Evolutionary conservation across 768 basidiomycete genomes (phyloP).

Genomic region (Leucosporidium yakuticum): DNA sequence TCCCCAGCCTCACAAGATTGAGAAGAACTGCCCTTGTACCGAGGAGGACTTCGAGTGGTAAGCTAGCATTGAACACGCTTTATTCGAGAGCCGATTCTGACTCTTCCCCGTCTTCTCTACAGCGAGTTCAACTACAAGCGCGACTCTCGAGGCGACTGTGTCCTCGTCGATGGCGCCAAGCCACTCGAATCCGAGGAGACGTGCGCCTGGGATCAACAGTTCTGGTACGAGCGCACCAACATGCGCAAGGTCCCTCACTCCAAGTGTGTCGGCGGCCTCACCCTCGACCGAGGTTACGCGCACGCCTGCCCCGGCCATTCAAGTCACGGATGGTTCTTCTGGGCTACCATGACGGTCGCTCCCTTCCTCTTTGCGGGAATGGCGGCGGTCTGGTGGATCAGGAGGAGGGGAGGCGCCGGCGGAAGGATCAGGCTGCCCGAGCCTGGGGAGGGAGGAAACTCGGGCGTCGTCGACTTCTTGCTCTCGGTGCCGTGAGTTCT

Average conservation of each 20-base stretch:
- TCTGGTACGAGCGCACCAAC: slow-evolving; percentile 89
- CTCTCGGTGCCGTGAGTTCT: slow-evolving; percentile 14
- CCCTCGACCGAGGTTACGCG: slow-evolving; percentile 65
- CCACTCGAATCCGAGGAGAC: slow-evolving; percentile 57
- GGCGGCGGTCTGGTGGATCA: slow-evolving; percentile 72
- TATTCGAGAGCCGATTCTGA: background rate
- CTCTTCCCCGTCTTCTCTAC: slow-evolving; percentile 3
- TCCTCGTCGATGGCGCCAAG: slow-evolving; percentile 62
- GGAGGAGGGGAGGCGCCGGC: slow-evolving; percentile 64
- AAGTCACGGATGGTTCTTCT: slow-evolving; percentile 62
- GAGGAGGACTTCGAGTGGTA: slow-evolving; percentile 89
- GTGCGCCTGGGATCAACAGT: slow-evolving; percentile 58
- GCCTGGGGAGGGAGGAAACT: slow-evolving; percentile 23
- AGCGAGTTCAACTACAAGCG: slow-evolving; percentile 91
- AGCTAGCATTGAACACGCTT: too few relatives aligned
- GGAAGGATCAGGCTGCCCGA: slow-evolving; percentile 38
- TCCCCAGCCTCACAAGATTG: slow-evolving; percentile 54
- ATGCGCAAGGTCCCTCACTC: slow-evolving; percentile 89
- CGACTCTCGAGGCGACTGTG: slow-evolving; percentile 64
- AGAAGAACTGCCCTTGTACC: slow-evolving; percentile 67
- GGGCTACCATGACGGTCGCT: slow-evolving; percentile 67
- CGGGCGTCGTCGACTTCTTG: slow-evolving; percentile 22
- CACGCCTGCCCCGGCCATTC: slow-evolving; percentile 74
- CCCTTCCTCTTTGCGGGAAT: slow-evolving; percentile 72
- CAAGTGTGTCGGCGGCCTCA: slow-evolving; percentile 69